Evolutionary conservation across 1,139 yeast species (phyloP), one percentile per base, ranked within the genome.

Genomic region (Waltiozyma sp.): DNA sequence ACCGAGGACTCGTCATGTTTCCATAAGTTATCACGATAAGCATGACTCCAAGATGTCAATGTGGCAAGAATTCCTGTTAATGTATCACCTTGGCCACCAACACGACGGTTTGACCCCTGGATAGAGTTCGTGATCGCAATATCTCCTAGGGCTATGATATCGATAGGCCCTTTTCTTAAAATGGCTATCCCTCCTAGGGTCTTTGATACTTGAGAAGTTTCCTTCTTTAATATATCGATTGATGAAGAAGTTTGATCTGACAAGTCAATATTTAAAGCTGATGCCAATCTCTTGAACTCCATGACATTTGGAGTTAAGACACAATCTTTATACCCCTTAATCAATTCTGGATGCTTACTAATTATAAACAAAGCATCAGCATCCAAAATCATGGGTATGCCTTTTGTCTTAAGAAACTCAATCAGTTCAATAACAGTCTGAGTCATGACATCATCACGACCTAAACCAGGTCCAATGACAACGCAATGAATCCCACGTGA

Each of bases 391-490:
- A 91, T 61, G 0, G 95, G 95, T 45, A 73, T 57, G 10, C 72
- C 49, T 16, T 73, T 61, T 16, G 61, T 45, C 50, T 69, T 72
- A 39, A 82, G 69, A 50, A 77, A 76, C 47, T 69, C 68, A 40
- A 91, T 68, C 23, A 89, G 71, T 38, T 69, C 59, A 13, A 70
- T 70, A 44, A 83, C 70, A 1, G 82, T 71, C 42, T 72, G 68
- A 47, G 81, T 62, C 87, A 87, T 81, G 34, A 75, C 60, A 5
- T 66, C 63, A 58, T 87, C 95, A 40, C 97, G 67, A 0, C 98
- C 98, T 49, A 88, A 73, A 0, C 98, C 98, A 0, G 98, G 97
- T 0, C 98, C 98, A 37, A 89, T 71, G 2, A 91, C 85, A 23
- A 89, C 77, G 14, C 81, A 84, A 56, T 89, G 95, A 48, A 86